Conservation (phyloP, 495 filamentous ascomycete genomes). For the Podospora pseudoanserina region DNA sequence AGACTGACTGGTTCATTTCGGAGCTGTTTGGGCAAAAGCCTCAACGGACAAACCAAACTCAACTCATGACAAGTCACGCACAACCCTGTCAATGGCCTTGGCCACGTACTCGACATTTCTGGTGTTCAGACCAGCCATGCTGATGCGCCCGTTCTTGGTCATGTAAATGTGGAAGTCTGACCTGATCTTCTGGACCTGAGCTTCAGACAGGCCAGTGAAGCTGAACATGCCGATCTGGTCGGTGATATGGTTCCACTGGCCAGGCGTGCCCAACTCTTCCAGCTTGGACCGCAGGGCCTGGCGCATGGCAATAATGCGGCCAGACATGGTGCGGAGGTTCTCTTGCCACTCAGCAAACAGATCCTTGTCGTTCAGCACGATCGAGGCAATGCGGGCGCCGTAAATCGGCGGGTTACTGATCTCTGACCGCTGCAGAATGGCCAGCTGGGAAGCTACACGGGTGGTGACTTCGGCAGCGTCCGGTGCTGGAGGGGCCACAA, state of each 20-base stretch:
- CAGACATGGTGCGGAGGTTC: constrained; percentile 89
- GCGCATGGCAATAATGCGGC: constrained; percentile 88
- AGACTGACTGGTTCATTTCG: neutral
- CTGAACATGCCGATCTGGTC: constrained; percentile 99
- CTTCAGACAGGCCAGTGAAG: constrained; percentile 85
- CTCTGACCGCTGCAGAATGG: constrained; percentile 92
- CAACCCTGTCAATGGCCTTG: constrained; percentile 79
- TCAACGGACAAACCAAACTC: neutral
- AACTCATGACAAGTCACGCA: constrained; percentile 49
- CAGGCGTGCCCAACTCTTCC: constrained; percentile 78
- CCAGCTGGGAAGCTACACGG: constrained; percentile 79
- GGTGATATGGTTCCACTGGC: constrained; percentile 93
- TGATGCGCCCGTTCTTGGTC: constrained; percentile 98
- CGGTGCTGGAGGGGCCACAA: constrained; percentile 68
- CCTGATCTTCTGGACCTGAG: constrained; percentile 77
- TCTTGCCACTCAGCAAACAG: constrained; percentile 95
- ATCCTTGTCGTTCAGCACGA: constrained; percentile 73
- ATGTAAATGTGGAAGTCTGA: constrained; percentile 90
- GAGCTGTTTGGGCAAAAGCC: neutral
- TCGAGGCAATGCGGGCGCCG: constrained; percentile 80
- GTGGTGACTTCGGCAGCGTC: constrained; percentile 60
- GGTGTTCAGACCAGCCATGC: constrained; percentile 92
- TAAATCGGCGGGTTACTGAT: constrained; percentile 96
- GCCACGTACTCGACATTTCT: constrained; percentile 91
- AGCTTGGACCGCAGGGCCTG: constrained; percentile 68